Evolutionary conservation across 2,329 filamentous ascomycete genomes (phyloP), one percentile per base, ranked within the genome.

Genomic region (Beauveria sp.): DNA sequence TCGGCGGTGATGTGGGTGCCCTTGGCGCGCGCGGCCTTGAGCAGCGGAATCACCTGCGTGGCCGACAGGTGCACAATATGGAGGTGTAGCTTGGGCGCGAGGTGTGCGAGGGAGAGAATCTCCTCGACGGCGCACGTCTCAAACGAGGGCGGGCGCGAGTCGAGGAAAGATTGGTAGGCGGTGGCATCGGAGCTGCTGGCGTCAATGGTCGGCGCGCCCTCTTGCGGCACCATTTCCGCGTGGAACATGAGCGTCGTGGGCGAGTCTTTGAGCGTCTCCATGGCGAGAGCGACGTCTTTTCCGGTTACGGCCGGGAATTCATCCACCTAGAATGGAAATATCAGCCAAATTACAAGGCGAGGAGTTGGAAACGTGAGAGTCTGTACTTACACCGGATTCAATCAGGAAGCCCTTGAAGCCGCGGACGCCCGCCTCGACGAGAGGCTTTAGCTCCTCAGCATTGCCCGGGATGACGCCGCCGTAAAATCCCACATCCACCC

Each of bases 401-500:
- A 97, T 97, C 68, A 99, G 76, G 74, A 99, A 99, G 1, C 93
- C 93, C 76, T 99, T 99, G 82, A 99, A 97, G 14, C 94, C 94
- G 65, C 92, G 83, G 12, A 97, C 93, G 59, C 94, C 94, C 46
- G 86, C 89, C 61, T 90, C 83, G 1, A 97, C 89, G 4, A 99
- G 80, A 0, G 86, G 87, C 67, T 90, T 85, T 60, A 99, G 77
- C 69, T 97, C 86, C 12, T 83, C 74, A 3, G 87, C 84, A 70
- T 99, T 99, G 2, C 93, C 94, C 3, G 94, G 94, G 53, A 99
- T 86, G 44, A 97, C 86, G 37, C 94, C 94, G 28, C 94, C 94
- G 71, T 97, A 97, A 75, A 99, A 97, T 34, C 92, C 94, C n/a
- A 97, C 92, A 69, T 97, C 94, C 28, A 97, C 91, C 93, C 93